These are phyloP conservation scores for Colletotrichum endophyticum DNA, from an alignment of 2,329 filamentous ascomycete genomes.

Conservation along the genomic window DNA sequence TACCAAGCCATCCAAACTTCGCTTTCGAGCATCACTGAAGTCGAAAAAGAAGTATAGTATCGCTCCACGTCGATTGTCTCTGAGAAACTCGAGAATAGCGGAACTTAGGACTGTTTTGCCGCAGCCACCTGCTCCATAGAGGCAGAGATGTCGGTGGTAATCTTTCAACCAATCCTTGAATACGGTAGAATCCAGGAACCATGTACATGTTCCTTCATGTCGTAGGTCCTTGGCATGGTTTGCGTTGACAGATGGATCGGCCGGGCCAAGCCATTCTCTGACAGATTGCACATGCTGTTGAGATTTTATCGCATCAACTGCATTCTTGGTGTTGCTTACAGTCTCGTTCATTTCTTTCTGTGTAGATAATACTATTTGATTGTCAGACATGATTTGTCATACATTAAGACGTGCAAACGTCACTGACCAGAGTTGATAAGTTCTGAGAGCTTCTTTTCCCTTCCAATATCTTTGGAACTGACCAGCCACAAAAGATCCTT, in stretches of 20 bases:
- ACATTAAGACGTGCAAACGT: too few species aligned
- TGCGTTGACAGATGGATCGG: neutral
- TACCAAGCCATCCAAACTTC: fast-evolving
- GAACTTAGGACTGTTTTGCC: neutral
- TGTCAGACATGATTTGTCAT: too few species aligned
- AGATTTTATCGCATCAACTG: too few species aligned
- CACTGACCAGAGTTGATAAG: too few species aligned
- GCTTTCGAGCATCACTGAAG: neutral
- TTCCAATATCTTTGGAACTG: too few species aligned
- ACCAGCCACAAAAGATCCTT: neutral
- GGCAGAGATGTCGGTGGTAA: neutral
- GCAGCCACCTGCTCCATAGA: neutral
- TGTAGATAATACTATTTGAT: too few species aligned
- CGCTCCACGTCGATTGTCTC: fast-evolving
- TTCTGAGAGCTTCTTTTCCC: too few species aligned
- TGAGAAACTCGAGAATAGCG: neutral
- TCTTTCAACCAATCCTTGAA: too few species aligned
- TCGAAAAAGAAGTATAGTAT: neutral
- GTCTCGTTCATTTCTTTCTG: too few species aligned
- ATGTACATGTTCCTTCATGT: neutral
- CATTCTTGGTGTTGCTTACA: too few species aligned
- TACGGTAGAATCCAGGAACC: neutral
- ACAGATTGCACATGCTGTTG: too few species aligned
- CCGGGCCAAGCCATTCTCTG: too few species aligned
- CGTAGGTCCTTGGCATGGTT: neutral